These are phyloP conservation scores for Gnaphalium uliginosum DNA, from an alignment of 129 eudicot species.

Conservation along the genomic window DNA sequence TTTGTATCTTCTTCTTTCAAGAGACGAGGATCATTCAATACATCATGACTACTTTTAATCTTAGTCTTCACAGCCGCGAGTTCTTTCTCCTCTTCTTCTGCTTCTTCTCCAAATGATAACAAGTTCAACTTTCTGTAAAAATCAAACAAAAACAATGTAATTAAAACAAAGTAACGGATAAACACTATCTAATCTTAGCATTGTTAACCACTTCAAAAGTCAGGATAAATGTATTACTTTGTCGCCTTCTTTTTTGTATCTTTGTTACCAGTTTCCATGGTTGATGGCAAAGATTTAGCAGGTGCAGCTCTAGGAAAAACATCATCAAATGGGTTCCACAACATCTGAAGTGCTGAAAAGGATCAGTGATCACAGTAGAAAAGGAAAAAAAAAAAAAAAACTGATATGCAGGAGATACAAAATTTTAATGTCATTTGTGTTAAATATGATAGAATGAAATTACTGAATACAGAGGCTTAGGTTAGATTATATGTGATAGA, in stretches of 20 bases:
- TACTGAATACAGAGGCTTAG: neutral
- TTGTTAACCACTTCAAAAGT: slow-evolving; percentile 18
- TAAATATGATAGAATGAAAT: neutral
- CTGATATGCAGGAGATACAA: no score
- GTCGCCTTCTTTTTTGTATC: slow-evolving; percentile 66
- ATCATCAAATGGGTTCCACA: slow-evolving; percentile 98
- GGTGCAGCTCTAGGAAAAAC: slow-evolving; percentile 67
- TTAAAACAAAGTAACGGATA: slow-evolving; percentile 2
- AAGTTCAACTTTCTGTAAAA: slow-evolving; percentile 71
- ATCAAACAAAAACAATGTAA: neutral
- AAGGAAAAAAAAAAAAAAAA: no score
- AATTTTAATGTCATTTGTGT: neutral
- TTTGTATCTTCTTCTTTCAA: slow-evolving; percentile 55
- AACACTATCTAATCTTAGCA: neutral
- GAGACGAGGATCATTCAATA: slow-evolving; percentile 90
- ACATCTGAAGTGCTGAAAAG: slow-evolving; percentile 44
- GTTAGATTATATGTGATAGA: neutral
- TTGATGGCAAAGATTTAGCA: slow-evolving; percentile 49
- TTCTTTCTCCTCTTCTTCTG: slow-evolving; percentile 91
- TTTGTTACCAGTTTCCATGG: slow-evolving; percentile 46
- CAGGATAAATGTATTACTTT: slow-evolving; percentile 53
- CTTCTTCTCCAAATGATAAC: slow-evolving; percentile 98
- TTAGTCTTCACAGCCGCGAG: slow-evolving; percentile 58
- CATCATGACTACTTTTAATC: slow-evolving; percentile 93
- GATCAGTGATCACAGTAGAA: slow-evolving; percentile 3